phyloP scores from a whole-genome alignment of 1,284 basidiomycete genomes.

The Leccinum fallax region DNA sequence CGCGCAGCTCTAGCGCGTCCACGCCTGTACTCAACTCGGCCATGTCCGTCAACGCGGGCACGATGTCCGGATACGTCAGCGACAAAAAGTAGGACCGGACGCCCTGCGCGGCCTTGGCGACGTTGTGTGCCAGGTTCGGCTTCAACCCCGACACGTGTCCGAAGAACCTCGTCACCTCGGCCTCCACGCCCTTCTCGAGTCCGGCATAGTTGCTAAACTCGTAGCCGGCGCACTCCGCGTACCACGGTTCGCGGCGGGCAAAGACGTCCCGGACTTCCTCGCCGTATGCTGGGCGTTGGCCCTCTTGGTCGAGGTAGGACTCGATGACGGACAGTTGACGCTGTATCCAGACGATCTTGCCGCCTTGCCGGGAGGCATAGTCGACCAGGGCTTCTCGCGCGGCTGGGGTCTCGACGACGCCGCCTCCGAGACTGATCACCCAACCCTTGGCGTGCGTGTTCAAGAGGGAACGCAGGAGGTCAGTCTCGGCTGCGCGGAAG shows the following conservation, averaged over 20 bases:
- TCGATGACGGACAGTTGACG: no score
- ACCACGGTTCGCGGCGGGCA: constrained; percentile 46
- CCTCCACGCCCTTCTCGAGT: constrained; percentile 24
- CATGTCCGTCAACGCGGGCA: constrained; percentile 68
- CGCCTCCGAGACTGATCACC: no score
- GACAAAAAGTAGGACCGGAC: constrained; percentile 88
- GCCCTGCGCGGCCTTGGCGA: constrained; percentile 45
- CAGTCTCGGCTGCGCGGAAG: no score
- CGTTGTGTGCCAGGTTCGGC: constrained; percentile 66
- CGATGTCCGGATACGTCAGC: constrained; percentile 89
- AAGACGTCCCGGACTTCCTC: no score
- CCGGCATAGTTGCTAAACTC: constrained; percentile 83
- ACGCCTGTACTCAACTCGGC: constrained; percentile 79
- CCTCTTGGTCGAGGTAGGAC: no score
- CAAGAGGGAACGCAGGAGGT: no score
- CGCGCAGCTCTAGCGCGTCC: constrained; percentile 92
- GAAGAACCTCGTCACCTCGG: constrained; percentile 79
- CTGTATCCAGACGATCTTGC: no score
- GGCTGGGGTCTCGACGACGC: no score
- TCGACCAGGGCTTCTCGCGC: no score
- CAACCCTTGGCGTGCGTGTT: no score
- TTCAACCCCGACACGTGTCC: constrained; percentile 79
- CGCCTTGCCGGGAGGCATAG: no score
- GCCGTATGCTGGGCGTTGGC: no score
- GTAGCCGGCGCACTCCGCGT: constrained; percentile 80